Evolutionary conservation across 352 stramenopile species (phyloP).

Genomic region (Pythium dissimile): DNA sequence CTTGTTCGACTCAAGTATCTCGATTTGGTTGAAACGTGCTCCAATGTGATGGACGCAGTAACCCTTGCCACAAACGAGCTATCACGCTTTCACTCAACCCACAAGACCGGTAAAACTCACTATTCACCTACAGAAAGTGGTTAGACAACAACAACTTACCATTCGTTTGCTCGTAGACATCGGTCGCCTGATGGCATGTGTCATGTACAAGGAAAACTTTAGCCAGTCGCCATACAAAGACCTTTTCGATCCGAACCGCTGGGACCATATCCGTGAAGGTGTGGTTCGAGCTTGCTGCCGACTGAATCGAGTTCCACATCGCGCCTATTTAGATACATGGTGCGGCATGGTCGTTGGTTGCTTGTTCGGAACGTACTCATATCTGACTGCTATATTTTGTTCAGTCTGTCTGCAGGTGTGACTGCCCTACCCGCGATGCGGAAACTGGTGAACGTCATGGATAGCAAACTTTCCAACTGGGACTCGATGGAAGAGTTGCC

Average conservation of each 20-base stretch:
- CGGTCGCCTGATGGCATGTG: constrained; percentile 73
- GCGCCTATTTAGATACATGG: constrained; percentile 74
- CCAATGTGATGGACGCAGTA: constrained; percentile 65
- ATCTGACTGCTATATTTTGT: neutral
- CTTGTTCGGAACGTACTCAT: neutral
- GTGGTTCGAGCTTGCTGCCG: constrained; percentile 74
- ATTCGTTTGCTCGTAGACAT: constrained; percentile 36
- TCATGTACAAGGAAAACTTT: constrained; percentile 73
- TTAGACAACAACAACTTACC: neutral
- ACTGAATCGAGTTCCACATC: constrained; percentile 62
- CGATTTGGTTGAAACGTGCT: constrained; percentile 59
- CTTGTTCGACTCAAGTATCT: constrained; percentile 82
- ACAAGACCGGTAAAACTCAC: constrained; percentile 38
- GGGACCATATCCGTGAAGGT: constrained; percentile 66
- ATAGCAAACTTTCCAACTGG: constrained; percentile 77
- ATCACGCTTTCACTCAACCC: constrained; percentile 51
- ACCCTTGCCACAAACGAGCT: constrained; percentile 67
- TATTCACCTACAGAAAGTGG: neutral
- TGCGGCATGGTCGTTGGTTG: constrained; percentile 15
- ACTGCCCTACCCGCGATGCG: constrained; percentile 68
- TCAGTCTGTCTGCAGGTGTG: constrained; percentile 65
- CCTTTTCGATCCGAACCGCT: constrained; percentile 60
- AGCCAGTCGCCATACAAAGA: constrained; percentile 80
- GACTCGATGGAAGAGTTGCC: constrained; percentile 66
- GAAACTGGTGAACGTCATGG: constrained; percentile 79